Percentiles rank a stretch among this genome's conserved stretches.
phyloP scores from a whole-genome alignment of 805 yeast genomes.

The Diddensiella transvaalensis region DNA sequence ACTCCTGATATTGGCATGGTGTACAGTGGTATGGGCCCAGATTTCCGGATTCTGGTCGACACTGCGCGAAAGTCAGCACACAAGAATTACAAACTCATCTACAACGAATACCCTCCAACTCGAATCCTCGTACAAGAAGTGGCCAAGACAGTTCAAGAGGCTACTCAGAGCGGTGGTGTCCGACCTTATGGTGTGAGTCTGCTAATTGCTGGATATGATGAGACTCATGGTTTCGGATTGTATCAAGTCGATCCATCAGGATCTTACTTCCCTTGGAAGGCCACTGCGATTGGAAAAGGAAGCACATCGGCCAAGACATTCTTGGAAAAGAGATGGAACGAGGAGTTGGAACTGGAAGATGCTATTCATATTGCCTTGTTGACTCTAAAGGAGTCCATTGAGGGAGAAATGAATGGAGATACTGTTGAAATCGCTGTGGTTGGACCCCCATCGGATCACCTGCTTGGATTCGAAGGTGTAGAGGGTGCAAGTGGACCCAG shows the following conservation, averaged over 20 bases:
- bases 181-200: constrained; percentile 98
- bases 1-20: constrained; percentile 97
- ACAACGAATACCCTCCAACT: constrained; percentile 97
- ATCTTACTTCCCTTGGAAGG: constrained; percentile 98
- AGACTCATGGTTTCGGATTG: constrained; percentile 66
- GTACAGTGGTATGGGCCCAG: constrained; percentile 99
- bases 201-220: constrained; percentile 91
- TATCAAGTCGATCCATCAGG: constrained; percentile 99
- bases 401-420: constrained; percentile 96
- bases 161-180: constrained; percentile 98
- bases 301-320: constrained; percentile 96
- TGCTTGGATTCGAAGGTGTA: constrained; percentile 85
- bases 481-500: constrained; percentile 79
- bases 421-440: constrained; percentile 89
- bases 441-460: constrained; percentile 74
- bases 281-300: constrained; percentile 97
- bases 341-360: constrained; percentile 93
- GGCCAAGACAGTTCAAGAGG: constrained; percentile 96
- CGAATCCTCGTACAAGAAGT: constrained; percentile 89
- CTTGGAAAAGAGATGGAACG: constrained; percentile 97
- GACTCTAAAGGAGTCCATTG: constrained; percentile 93
- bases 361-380: constrained; percentile 94
- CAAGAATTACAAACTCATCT: constrained; percentile 84
- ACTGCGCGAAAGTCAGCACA: constrained; percentile 92
- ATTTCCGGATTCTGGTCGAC: constrained; percentile 90